A percentile compares a stretch with the other conserved stretches of the same genome.
phyloP scores from a whole-genome alignment of 768 basidiomycete species.

The Phanerochaete carnosa region DNA sequence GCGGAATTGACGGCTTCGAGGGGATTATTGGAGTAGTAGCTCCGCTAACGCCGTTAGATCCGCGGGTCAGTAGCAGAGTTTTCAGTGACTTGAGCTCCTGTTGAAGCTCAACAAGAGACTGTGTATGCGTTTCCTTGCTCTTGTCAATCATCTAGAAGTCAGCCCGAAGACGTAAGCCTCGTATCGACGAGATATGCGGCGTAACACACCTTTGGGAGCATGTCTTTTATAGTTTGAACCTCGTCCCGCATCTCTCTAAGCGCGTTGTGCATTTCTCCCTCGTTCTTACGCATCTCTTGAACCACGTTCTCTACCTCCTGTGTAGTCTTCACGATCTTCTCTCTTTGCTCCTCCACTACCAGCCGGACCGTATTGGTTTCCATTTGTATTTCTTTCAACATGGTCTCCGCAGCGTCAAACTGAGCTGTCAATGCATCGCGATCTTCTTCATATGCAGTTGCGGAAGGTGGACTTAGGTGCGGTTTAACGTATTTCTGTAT shows the following conservation, averaged over 20 bases:
- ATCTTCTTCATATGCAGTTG: conserved; percentile 88
- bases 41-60: conserved; percentile 46
- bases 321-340: conserved; percentile 66
- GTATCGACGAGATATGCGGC: conserved; percentile 11
- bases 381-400: conserved; percentile 75
- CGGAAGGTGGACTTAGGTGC: conserved; percentile 83
- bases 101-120: conserved; percentile 83
- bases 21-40: conserved; percentile 47
- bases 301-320: conserved; percentile 71
- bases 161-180: not conserved
- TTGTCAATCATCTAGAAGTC: conserved; percentile 85
- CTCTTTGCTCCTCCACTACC: conserved; percentile 75
- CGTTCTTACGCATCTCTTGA: conserved; percentile 82
- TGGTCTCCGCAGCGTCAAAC: conserved; percentile 83
- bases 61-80: conserved; percentile 76
- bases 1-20: conserved; percentile 74
- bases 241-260: conserved; percentile 92
- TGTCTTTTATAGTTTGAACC: conserved; percentile 83
- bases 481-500: conserved; percentile 85
- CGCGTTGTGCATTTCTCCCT: conserved; percentile 77
- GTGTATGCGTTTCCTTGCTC: conserved; percentile 80
- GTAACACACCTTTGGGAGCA: conserved; percentile 81
- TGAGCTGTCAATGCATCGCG: conserved; percentile 81
- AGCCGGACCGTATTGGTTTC: conserved; percentile 71
- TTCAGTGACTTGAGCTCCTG: conserved; percentile 95